Evolutionary conservation across 495 filamentous ascomycete species (phyloP).

Genomic region (Daldinia grandis): DNA sequence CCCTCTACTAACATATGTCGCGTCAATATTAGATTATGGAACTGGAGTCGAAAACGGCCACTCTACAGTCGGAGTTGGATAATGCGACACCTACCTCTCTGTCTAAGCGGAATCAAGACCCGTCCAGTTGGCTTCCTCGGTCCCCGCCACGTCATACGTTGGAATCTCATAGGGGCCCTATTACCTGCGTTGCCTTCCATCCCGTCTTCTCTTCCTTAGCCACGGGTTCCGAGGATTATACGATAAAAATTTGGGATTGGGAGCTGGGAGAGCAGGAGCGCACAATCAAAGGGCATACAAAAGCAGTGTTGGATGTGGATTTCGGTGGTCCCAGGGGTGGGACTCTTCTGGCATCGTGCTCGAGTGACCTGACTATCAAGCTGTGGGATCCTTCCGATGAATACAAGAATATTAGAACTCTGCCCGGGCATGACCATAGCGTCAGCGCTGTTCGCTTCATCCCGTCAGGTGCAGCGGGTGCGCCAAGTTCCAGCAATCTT

Average conservation of each 20-base stretch:
- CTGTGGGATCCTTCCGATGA: conserved; percentile 94
- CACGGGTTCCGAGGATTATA: conserved; percentile 87
- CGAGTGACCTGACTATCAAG: conserved; percentile 91
- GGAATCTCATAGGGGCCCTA: conserved; percentile 80
- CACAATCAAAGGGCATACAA: conserved; percentile 94
- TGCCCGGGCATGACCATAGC: conserved; percentile 92
- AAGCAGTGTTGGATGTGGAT: conserved; percentile 87
- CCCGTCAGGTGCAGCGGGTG: conserved; percentile 75
- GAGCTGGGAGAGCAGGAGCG: conserved; percentile 91
- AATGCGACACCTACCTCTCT: conserved; percentile 85
- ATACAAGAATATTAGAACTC: conserved; percentile 94
- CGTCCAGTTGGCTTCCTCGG: conserved; percentile 84
- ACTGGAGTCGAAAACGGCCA: conserved; percentile 74
- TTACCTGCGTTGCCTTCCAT: conserved; percentile 94
- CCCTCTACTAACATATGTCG: conserved; percentile 25
- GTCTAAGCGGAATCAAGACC: conserved; percentile 81
- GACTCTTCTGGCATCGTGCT: conserved; percentile 89
- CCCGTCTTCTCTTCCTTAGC: conserved; percentile 91
- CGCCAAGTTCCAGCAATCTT: conserved; percentile 73
- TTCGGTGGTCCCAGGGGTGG: conserved; percentile 89
- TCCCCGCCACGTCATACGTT: conserved; percentile 82
- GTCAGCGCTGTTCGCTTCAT: conserved; percentile 90
- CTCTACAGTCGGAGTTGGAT: conserved; percentile 84
- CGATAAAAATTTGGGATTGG: conserved; percentile 98
- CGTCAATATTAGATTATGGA: conserved; percentile 81